Evolutionary conservation across 2,329 filamentous ascomycete genomes (phyloP).

Genomic region (Intubia oerlemansii): DNA sequence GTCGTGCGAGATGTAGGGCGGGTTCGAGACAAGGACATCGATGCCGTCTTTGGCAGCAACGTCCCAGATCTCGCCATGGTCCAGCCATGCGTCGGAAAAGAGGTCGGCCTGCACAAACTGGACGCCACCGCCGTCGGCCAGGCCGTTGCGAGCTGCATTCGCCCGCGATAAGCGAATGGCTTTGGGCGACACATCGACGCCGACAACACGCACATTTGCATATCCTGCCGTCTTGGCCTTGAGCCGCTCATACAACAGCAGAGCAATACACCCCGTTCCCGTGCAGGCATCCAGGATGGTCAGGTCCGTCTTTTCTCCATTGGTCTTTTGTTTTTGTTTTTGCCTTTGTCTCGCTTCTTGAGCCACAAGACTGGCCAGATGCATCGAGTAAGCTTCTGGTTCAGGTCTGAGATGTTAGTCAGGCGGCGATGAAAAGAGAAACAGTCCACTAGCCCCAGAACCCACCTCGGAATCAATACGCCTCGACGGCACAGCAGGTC

Average conservation of each 20-base stretch:
- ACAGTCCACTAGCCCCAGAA: too few species aligned
- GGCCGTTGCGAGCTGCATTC: constrained; percentile 37
- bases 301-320: constrained; percentile 14
- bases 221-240: constrained; percentile 14
- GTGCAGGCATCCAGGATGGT: constrained; percentile 71
- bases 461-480: constrained; percentile 64
- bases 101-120: constrained; percentile 16
- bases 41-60: constrained; percentile 9
- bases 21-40: constrained; percentile 69
- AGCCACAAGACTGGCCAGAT: constrained; percentile 21
- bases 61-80: not conserved
- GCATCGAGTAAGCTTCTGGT: constrained; percentile 45
- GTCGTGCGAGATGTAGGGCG: constrained; percentile 61
- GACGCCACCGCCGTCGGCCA: not conserved
- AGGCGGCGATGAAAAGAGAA: too few species aligned
- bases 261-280: constrained; percentile 74
- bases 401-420: constrained; percentile 40
- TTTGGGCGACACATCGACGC: constrained; percentile 48
- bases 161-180: constrained; percentile 43
- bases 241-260: constrained; percentile 44
- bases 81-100: constrained; percentile 21
- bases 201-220: constrained; percentile 35
- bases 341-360: not conserved
- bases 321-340: too few species aligned
- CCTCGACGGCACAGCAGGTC: constrained; percentile 57